Conservation (phyloP, 2,329 filamentous ascomycete genomes). For the Fusarium fracticaudum region DNA sequence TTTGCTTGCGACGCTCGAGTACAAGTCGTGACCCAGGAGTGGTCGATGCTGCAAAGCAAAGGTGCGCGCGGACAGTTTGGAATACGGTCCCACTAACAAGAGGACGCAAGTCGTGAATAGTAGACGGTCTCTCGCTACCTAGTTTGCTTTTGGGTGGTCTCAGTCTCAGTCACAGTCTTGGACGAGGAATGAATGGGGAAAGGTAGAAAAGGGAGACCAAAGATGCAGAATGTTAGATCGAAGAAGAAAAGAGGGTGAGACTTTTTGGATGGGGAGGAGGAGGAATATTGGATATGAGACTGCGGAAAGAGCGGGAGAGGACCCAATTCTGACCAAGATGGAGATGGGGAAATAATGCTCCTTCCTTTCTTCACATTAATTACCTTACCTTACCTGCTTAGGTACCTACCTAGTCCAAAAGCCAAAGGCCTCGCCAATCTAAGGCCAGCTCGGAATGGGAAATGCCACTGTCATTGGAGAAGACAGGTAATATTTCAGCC, state of each 20-base stretch:
- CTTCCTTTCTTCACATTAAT: conserved; percentile 26
- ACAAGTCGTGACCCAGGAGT: conserved; percentile 24
- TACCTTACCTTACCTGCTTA: conserved; percentile 12
- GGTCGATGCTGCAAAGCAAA: conserved; percentile 31
- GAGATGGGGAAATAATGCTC: conserved; percentile 27
- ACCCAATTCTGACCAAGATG: conserved; percentile 26
- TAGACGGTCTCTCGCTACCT: conserved; percentile 1
- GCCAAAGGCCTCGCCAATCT: conserved; percentile 28
- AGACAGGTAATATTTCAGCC: conserved; percentile 7
- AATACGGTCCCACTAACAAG: conserved; percentile 14
- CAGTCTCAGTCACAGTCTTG: conserved; percentile 8
- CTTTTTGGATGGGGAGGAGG: not conserved
- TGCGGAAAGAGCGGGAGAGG: conserved; percentile 29
- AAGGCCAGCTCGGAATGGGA: conserved; percentile 1
- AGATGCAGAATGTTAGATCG: conserved; percentile 11
- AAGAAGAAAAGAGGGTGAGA: conserved; percentile 10
- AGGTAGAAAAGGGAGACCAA: not conserved
- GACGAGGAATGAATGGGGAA: conserved; percentile 22
- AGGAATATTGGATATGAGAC: conserved; percentile 19
- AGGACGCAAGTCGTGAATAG: not conserved
- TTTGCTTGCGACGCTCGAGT: conserved; percentile 26
- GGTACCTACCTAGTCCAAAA: conserved; percentile 10
- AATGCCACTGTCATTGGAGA: conserved; percentile 15
- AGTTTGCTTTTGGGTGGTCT: conserved; percentile 20
- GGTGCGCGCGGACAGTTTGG: conserved; percentile 1